Conservation (phyloP, 1,139 yeast species). For the Sugiyamaella castrensis region DNA sequence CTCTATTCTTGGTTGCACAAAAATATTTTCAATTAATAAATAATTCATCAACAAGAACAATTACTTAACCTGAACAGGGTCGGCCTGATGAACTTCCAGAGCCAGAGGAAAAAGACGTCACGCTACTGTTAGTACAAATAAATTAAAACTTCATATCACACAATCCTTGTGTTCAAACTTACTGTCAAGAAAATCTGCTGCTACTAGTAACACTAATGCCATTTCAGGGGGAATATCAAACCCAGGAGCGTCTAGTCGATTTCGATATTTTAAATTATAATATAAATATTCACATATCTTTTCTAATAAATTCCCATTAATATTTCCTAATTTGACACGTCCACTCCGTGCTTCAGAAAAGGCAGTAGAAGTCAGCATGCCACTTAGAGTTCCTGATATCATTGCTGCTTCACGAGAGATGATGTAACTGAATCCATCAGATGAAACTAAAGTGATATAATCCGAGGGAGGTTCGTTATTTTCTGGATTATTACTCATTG, state of each 20-base stretch:
- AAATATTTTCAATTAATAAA: no score
- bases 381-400: slow-evolving; percentile 75
- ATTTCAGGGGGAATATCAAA: slow-evolving; percentile 91
- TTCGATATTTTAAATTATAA: slow-evolving; percentile 68
- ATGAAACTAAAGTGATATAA: slow-evolving; percentile 68
- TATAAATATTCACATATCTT: slow-evolving; percentile 84
- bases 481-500: background rate
- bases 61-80: no score
- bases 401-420: slow-evolving; percentile 74
- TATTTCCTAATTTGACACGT: slow-evolving; percentile 50
- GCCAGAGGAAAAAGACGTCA: background rate
- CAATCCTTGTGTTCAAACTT: background rate
- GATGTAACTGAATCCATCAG: slow-evolving; percentile 66
- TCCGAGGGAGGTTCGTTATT: slow-evolving; percentile 23
- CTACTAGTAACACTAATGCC: slow-evolving; percentile 85
- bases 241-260: slow-evolving; percentile 67
- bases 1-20: no score
- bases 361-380: slow-evolving; percentile 52
- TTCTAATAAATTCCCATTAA: slow-evolving; percentile 70
- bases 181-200: slow-evolving; percentile 81
- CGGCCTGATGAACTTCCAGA: background rate
- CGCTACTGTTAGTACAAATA: background rate
- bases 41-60: no score
- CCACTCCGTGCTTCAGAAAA: slow-evolving; percentile 54
- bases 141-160: background rate